Base-by-base conservation (phyloP, 2,329 filamentous ascomycete genomes). In the Exophiala sp. region DNA sequence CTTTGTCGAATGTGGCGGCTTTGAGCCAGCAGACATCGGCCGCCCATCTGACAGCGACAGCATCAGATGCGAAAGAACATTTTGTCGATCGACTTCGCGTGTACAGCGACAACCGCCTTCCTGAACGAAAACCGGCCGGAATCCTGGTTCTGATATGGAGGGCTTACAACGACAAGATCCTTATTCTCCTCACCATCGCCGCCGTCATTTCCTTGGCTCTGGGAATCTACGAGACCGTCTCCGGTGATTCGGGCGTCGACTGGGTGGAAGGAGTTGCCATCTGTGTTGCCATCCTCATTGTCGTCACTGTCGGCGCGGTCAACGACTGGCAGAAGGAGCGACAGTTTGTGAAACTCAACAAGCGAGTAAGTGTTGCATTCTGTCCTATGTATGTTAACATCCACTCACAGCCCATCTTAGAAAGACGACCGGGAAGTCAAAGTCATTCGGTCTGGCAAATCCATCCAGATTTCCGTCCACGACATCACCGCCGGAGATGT, bases 111-210 rank as follows among this genome's bases (percentile, higher is more conserved):
- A 86, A 86, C 59, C 67, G 71, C 10, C 68, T 86, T 18, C 83
- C 83, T 0, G 74, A 79, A 37, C 80, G 82, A 62, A 82, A 85
- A 64, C 70, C 75, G 1, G 81, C 79, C 22, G 74, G 79, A 1
- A 73, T 86, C 34, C 72, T 79, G 59, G 71, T 69, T 50, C 63
- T 86, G 6, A 73, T 82, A 51, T 87, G 83, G 83, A 77, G 77
- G 54, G 82, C 83, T 2, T 86, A 85, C 65, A 84, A 86, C 58
- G 85, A 88, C 66, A 85, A 84, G 57, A 81, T 88, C 29, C 76
- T 88, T 32, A 82, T 88, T 32, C 68, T 88, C 4, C 69, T 88
- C 52, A 84, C 82, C 0, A 73, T 80, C 29, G 84, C 84, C 8
- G 85, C 84, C 1, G 70, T 82, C 9, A 74, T 88, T 9, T 88